Conservation (phyloP, 768 basidiomycete species). For the Cubamyces lactineus region DNA sequence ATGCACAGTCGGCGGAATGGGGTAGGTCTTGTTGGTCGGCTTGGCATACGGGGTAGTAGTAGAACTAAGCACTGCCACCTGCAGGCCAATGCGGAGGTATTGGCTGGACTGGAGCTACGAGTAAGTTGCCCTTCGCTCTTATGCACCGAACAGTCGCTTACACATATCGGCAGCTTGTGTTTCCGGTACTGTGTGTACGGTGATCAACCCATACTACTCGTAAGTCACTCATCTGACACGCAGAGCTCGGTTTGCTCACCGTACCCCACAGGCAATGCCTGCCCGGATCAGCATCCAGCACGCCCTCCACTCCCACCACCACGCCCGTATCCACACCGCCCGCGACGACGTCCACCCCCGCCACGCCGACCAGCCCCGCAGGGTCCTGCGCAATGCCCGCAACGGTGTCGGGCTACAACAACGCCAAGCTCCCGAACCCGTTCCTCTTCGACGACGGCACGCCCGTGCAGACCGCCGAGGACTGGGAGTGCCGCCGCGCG, state of each 20-base stretch:
- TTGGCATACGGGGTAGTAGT: too few species aligned
- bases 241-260: not conserved
- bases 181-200: constrained; percentile 23
- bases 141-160: not conserved
- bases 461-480: constrained; percentile 45
- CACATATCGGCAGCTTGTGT: constrained; percentile 14
- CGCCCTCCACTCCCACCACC: not conserved
- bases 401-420: constrained; percentile 37
- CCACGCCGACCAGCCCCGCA: constrained; percentile 12
- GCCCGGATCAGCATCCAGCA: constrained; percentile 17
- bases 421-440: constrained; percentile 53
- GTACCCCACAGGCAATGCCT: constrained; percentile 20
- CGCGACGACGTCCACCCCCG: not conserved
- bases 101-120: constrained; percentile 28
- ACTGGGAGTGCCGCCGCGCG: constrained; percentile 55
- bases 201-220: constrained; percentile 28
- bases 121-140: constrained; percentile 5
- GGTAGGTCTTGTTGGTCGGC: constrained; percentile 10
- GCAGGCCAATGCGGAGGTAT: constrained; percentile 30
- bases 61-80: not conserved
- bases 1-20: constrained; percentile 23
- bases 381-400: constrained; percentile 27
- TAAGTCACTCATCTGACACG: not conserved
- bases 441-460: constrained; percentile 54
- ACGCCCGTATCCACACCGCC: not conserved